These are phyloP conservation scores for Podaxis sp. DNA, from an alignment of 768 basidiomycete species.

Conservation along the genomic window DNA sequence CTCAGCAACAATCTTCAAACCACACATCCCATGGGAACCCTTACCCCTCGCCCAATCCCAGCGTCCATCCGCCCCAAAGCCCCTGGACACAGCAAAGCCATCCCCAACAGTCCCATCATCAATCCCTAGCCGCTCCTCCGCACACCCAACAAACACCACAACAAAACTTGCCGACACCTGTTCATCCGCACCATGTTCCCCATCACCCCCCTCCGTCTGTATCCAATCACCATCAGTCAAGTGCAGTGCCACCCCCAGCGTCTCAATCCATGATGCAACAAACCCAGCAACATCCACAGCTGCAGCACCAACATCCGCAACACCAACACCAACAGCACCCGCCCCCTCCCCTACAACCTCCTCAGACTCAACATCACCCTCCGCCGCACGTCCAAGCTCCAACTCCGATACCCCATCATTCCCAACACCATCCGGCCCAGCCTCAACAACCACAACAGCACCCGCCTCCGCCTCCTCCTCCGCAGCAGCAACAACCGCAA, in stretches of 20 bases:
- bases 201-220: conserved; percentile 22
- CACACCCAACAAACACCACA: conserved; percentile 33
- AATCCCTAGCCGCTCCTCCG: conserved; percentile 19
- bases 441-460: conserved; percentile 23
- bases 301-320: conserved; percentile 24
- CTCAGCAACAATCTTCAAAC: conserved; percentile 11
- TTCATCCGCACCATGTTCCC: conserved; percentile 32
- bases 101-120: conserved; percentile 40
- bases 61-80: conserved; percentile 13
- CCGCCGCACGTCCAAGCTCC: conserved; percentile 25
- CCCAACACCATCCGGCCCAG: conserved; percentile 21
- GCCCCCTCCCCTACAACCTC: conserved; percentile 21
- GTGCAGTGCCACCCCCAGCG: conserved; percentile 38
- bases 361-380: conserved; percentile 28
- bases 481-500: conserved; percentile 18
- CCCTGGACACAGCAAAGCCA: conserved; percentile 10
- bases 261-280: conserved; percentile 40
- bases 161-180: conserved; percentile 33
- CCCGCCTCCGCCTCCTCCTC: conserved; percentile 4
- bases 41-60: conserved; percentile 11
- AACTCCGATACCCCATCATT: conserved; percentile 20
- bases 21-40: conserved; percentile 12
- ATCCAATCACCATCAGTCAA: conserved; percentile 36
- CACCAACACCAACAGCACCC: conserved; percentile 23
- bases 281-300: conserved; percentile 30